phyloP scores from a whole-genome alignment of 2,329 filamentous ascomycete species.

The Diaporthe longicolla region DNA sequence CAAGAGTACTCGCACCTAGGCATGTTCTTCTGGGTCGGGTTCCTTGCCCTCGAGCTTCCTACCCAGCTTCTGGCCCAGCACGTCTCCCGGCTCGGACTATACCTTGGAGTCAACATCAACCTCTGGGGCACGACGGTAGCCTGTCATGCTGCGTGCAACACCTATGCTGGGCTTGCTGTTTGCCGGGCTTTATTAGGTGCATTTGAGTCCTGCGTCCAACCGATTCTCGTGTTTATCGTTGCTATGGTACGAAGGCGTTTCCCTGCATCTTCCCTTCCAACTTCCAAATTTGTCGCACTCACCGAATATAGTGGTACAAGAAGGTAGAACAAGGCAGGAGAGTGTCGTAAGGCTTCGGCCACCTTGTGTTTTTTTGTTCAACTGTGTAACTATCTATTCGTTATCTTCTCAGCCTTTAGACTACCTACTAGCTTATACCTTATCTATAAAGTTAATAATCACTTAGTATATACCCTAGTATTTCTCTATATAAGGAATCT shows the following conservation, averaged over 20 bases:
- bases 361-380: too few species aligned
- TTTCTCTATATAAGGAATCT: too few species aligned
- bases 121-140: conserved; percentile 56
- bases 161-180: conserved; percentile 45
- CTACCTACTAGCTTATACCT: too few species aligned
- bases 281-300: not conserved
- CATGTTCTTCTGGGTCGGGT: conserved; percentile 58
- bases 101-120: conserved; percentile 53
- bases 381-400: too few species aligned
- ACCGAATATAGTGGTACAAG: conserved; percentile 45
- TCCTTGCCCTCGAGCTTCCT: conserved; percentile 57
- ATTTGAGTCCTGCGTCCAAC: conserved; percentile 47
- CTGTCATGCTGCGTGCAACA: conserved; percentile 44
- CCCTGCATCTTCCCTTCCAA: too few species aligned
- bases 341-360: conserved; percentile 26
- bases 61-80: conserved; percentile 55
- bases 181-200: conserved; percentile 47
- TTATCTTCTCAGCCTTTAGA: too few species aligned
- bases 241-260: conserved; percentile 33
- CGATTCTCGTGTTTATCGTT: conserved; percentile 47
- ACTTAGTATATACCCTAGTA: too few species aligned
- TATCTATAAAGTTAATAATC: too few species aligned
- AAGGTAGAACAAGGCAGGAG: conserved; percentile 41
- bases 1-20: conserved; percentile 54
- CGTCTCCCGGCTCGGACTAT: conserved; percentile 54